Conservation (phyloP, 2,329 filamentous ascomycete species). For the Sclerotinia spermophila region DNA sequence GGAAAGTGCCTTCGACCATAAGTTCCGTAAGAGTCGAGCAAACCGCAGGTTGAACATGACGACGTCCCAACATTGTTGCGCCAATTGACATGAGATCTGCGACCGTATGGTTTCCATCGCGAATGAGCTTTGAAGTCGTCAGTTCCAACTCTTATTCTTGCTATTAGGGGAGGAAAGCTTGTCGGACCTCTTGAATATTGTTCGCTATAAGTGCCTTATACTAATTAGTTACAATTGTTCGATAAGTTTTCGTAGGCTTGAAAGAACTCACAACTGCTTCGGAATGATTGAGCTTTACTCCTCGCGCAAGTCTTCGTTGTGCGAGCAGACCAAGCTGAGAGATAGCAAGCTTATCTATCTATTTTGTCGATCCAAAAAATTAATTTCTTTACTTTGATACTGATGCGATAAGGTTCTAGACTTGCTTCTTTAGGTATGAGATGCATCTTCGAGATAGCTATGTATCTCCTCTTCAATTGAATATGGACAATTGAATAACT, state of each 20-base stretch:
- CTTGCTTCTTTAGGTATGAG: conserved; percentile 60
- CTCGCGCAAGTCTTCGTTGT: conserved; percentile 81
- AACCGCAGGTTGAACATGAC: conserved; percentile 84
- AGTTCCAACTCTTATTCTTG: conserved; percentile 18
- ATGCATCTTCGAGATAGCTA: conserved; percentile 41
- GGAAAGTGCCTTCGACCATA: conserved; percentile 93
- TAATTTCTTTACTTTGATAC: neutral
- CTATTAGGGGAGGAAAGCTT: neutral
- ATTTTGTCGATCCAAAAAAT: conserved; percentile 1
- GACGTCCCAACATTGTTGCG: conserved; percentile 85
- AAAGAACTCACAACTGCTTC: conserved; percentile 67
- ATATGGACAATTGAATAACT: conserved; percentile 7
- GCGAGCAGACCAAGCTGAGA: conserved; percentile 84
- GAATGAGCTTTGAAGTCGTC: conserved; percentile 62
- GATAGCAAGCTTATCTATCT: conserved; percentile 96
- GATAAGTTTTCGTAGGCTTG: conserved; percentile 21
- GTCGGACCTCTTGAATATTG: conserved; percentile 75
- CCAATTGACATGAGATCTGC: conserved; percentile 91
- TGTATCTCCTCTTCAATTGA: neutral
- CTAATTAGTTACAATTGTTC: conserved; percentile 17
- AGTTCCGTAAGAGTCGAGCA: conserved; percentile 75
- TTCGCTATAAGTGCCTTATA: conserved; percentile 73
- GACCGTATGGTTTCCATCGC: conserved; percentile 90
- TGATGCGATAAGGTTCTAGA: conserved; percentile 18
- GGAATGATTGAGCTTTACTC: conserved; percentile 83